phyloP scores from a whole-genome alignment of 305 asterid species.

The Andrographis paniculata region DNA sequence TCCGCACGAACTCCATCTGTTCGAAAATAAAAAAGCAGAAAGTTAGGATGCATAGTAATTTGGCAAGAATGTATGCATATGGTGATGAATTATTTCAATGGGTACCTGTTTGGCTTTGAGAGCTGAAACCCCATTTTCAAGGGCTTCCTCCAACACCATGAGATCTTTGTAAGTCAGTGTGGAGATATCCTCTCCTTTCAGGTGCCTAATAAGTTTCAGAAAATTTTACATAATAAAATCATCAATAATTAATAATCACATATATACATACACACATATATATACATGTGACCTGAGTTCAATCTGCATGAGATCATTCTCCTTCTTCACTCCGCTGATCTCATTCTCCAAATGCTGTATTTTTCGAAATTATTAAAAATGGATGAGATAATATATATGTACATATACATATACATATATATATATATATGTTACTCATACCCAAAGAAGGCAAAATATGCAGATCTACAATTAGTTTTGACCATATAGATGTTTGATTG shows the following conservation, averaged over 20 bases:
- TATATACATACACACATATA: too few species aligned
- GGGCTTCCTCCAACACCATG: conserved; percentile 70
- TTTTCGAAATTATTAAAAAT: neutral
- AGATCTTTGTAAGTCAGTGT: conserved; percentile 72
- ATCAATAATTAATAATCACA: too few species aligned
- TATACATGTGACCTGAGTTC: conserved; percentile 74
- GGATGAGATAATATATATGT: neutral
- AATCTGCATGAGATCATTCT: conserved; percentile 89
- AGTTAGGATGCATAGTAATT: neutral
- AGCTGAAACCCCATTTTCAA: conserved; percentile 61
- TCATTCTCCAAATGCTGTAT: conserved; percentile 78
- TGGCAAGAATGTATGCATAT: neutral
- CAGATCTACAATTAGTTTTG: too few species aligned
- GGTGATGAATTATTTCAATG: too few species aligned
- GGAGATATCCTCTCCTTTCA: conserved; percentile 78
- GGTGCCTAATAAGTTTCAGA: conserved; percentile 36
- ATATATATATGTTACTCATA: neutral
- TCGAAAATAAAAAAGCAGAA: neutral
- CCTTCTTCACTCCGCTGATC: conserved; percentile 85
- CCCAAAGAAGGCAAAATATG: too few species aligned
- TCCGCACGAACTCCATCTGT: conserved; percentile 65
- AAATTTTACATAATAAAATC: neutral
- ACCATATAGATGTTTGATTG: too few species aligned
- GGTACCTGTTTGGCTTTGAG: conserved; percentile 68
- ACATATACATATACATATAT: neutral